These are phyloP conservation scores for Biancaea sappan DNA, from an alignment of 306 rosid genomes.

Conservation along the genomic window DNA sequence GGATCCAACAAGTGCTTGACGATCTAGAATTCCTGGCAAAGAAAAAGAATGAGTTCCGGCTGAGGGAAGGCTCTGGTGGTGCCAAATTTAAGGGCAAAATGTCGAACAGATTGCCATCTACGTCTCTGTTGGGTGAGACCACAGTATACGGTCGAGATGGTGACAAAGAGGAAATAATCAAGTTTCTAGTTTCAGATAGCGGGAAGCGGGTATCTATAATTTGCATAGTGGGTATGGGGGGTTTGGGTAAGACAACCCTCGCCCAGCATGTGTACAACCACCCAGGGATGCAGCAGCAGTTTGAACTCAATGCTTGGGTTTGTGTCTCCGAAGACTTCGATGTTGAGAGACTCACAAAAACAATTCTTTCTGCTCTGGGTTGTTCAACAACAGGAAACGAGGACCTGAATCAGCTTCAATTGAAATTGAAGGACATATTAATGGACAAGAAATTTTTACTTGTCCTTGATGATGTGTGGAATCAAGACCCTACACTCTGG, in stretches of 20 bases:
- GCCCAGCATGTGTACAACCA: constrained; percentile 28
- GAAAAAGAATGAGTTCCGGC: constrained; percentile 26
- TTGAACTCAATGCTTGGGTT: constrained; percentile 38
- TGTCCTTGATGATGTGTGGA: too few relatives aligned
- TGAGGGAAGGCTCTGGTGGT: constrained; percentile 18
- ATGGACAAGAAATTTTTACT: too few relatives aligned
- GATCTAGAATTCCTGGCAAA: constrained; percentile 25
- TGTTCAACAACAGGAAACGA: not conserved
- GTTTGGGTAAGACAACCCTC: constrained; percentile 47
- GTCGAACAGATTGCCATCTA: too few relatives aligned
- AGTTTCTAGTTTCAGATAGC: not conserved
- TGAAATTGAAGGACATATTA: too few relatives aligned
- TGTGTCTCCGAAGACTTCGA: constrained; percentile 6
- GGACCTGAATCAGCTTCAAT: too few relatives aligned
- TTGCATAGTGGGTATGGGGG: constrained; percentile 33
- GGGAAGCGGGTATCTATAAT: not conserved
- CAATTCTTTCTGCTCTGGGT: constrained; percentile 28
- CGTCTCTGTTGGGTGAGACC: too few relatives aligned
- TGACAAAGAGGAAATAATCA: constrained; percentile 31
- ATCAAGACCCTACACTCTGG: too few relatives aligned
- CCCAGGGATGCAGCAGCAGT: constrained; percentile 2
- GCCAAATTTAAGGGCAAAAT: too few relatives aligned
- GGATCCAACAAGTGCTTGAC: constrained; percentile 25
- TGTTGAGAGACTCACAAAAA: constrained; percentile 10
- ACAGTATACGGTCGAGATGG: too few relatives aligned